Base-by-base conservation (phyloP, 495 filamentous ascomycete species). In the Penicillium lagena region DNA sequence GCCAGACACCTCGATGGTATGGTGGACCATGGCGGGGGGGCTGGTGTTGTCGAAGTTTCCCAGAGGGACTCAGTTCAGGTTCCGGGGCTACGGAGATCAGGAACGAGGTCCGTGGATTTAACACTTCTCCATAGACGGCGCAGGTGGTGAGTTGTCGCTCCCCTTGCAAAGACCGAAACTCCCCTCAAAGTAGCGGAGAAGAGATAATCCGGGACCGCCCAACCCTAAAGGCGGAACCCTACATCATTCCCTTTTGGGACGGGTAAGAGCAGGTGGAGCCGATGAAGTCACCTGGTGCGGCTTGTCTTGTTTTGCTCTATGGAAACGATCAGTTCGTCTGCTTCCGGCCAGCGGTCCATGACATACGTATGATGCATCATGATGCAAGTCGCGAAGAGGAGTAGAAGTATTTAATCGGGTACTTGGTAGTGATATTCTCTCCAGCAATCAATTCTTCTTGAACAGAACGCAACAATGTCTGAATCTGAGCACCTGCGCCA, bases 1-100 rank as follows among this genome's bases (percentile, higher is more conserved):
- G n/a, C 72, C 78, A 27, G 75, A 60, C 27, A 79, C 62, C 60
- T 85, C 81, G 40, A 82, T 60, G 31, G 58, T 71, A 76, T 75
- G 43, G 39, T 52, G 42, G 54, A 39, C 32, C n/a, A 33, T 38
- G 28, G 10, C 33, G 27, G 35, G 35, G 33, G 36, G 22, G 22
- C 2, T 2, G 22, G 22, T 3, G 2, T 22, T 22, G 22, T 4
- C 22, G 22, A 22, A 3, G 22, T 22, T 22, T 22, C 22, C 22
- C 4, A 22, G 22, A 22, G 22, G 22, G 22, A 4, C 22, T 22
- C 22, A 22, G 22, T 22, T 22, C 22, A 22, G 22, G 2, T 22
- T 22, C 22, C 22, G 22, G 15, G 15, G 15, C 15, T 4, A 17
- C 15, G 15, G 15, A 22, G 22, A 2, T 22, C 22, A 6, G 22